Evolutionary conservation across 2,329 filamentous ascomycete species (phyloP), one percentile per base, ranked within the genome.

Genomic region (Sclerotinia spermophila): DNA sequence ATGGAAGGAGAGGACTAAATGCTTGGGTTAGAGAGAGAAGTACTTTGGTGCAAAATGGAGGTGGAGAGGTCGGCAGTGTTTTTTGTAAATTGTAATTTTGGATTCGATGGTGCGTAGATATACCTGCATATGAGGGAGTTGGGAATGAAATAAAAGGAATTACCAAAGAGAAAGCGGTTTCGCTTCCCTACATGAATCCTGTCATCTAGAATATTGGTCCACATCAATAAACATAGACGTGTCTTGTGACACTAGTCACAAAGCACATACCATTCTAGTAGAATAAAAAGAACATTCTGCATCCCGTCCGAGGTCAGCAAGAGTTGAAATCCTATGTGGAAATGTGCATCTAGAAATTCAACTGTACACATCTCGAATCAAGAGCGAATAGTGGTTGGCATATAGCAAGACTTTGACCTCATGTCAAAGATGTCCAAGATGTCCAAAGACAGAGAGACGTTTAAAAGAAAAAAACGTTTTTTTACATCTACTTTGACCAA

Each of bases 1-100:
- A 97, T 80, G 94, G 93, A 5, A 84, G 89, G 71, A 88, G 86
- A 76, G 93, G 93, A 0, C 85, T 97, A 68, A 90, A 92, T 80
- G 90, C 92, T 5, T 97, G 94, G 90, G 86, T 94, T 67, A 85
- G 89, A 81, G 96, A 94, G 76, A 96, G 96, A 85, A 96, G 93
- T 81, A 96, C 93, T 2, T 81, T 97, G 42, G 90, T 97, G 3
- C 93, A 97, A 80, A 91, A 94, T 85, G 76, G 78, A 70, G 19
- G 67, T 4, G 91, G 90, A 45, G 84, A 80, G 72, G 91, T 90
- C 71, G 87, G 84, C 70, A 94, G 87, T 13, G 90, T 93, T 0
- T 97, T 96, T 81, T 84, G 89, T 42, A 93, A 93, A 81, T 73
- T 80, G 67, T 77, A 56, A 72, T 27, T 19, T 7, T 35, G 27